A percentile compares a stretch with the other conserved stretches of the same genome.
These are phyloP conservation scores for Ustilago trichophora DNA, from an alignment of 1,284 basidiomycete species.

Conservation along the genomic window DNA sequence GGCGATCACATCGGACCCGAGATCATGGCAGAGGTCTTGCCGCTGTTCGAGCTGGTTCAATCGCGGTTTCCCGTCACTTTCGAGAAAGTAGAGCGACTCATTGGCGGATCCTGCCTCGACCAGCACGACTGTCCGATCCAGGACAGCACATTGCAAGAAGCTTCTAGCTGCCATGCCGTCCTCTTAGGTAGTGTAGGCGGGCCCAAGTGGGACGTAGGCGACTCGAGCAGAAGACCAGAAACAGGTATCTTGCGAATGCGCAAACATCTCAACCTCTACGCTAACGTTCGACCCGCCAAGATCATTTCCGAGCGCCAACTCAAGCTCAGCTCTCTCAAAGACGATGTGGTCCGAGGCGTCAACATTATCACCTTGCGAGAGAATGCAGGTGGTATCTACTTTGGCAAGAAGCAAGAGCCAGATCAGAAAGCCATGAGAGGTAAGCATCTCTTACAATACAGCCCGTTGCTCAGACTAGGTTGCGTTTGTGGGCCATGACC, in stretches of 20 bases:
- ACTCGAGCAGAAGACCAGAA: conserved; percentile 83
- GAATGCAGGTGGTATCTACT: conserved; percentile 77
- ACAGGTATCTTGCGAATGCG: conserved; percentile 86
- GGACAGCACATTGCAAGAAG: conserved; percentile 80
- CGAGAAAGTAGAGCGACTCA: conserved; percentile 21
- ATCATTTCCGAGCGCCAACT: conserved; percentile 90
- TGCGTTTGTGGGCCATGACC: too few relatives aligned
- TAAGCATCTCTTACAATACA: too few relatives aligned
- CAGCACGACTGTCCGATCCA: conserved; percentile 40
- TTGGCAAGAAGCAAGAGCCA: conserved; percentile 84
- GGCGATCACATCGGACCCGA: conserved; percentile 98
- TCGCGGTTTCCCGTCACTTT: conserved; percentile 76
- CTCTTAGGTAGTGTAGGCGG: conserved; percentile 87
- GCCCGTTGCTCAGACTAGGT: too few relatives aligned
- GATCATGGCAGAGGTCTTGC: conserved; percentile 84
- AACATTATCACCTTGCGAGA: conserved; percentile 94
- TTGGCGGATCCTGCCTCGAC: conserved; percentile 35
- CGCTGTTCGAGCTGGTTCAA: conserved; percentile 81
- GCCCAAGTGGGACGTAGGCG: conserved; percentile 90
- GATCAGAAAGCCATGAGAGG: conserved; percentile 67
- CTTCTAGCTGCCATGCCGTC: conserved; percentile 69
- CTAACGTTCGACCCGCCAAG: conserved; percentile 94
- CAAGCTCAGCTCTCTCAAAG: conserved; percentile 84
- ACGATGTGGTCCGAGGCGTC: conserved; percentile 82
- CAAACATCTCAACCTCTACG: conserved; percentile 90